These are phyloP conservation scores for Calonectria honghensis DNA, from an alignment of 2,329 filamentous ascomycete genomes.

Conservation along the genomic window DNA sequence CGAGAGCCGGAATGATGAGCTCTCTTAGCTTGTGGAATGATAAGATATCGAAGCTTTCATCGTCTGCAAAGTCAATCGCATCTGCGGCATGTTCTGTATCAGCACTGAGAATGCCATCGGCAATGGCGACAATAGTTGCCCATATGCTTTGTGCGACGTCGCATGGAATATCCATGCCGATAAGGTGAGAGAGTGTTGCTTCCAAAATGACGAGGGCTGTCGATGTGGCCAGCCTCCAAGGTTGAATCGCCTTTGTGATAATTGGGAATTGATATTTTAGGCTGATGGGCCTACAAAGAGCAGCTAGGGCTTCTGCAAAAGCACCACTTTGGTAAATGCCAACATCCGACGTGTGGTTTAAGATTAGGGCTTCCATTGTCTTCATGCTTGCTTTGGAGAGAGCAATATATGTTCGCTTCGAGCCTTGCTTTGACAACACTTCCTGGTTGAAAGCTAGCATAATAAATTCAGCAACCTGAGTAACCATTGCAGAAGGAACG, in stretches of 20 bases:
- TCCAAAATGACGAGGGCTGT: constrained; percentile 81
- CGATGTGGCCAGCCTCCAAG: constrained; percentile 88
- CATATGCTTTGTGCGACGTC: constrained; percentile 77
- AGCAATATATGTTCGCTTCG: constrained; percentile 88
- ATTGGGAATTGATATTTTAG: constrained; percentile 88
- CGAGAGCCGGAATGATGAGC: constrained; percentile 84
- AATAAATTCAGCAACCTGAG: constrained; percentile 81
- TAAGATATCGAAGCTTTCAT: constrained; percentile 88
- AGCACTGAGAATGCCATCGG: constrained; percentile 81
- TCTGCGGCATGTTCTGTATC: constrained; percentile 71
- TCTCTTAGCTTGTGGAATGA: constrained; percentile 82
- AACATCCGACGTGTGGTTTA: constrained; percentile 75
- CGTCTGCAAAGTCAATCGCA: constrained; percentile 72
- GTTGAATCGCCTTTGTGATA: constrained; percentile 80
- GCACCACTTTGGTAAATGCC: constrained; percentile 83
- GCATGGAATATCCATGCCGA: constrained; percentile 67
- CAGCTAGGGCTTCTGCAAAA: constrained; percentile 78
- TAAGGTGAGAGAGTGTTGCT: constrained; percentile 77
- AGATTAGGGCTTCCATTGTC: constrained; percentile 77
- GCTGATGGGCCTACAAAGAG: constrained; percentile 81
- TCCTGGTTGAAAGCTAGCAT: constrained; percentile 78
- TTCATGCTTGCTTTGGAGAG: constrained; percentile 89
- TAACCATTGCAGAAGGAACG: constrained; percentile 81
- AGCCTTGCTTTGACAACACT: constrained; percentile 57
- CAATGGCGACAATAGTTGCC: constrained; percentile 79